Evolutionary conservation across 2,329 filamentous ascomycete genomes (phyloP).

Genomic region (Lasiodiplodia theobromae): DNA sequence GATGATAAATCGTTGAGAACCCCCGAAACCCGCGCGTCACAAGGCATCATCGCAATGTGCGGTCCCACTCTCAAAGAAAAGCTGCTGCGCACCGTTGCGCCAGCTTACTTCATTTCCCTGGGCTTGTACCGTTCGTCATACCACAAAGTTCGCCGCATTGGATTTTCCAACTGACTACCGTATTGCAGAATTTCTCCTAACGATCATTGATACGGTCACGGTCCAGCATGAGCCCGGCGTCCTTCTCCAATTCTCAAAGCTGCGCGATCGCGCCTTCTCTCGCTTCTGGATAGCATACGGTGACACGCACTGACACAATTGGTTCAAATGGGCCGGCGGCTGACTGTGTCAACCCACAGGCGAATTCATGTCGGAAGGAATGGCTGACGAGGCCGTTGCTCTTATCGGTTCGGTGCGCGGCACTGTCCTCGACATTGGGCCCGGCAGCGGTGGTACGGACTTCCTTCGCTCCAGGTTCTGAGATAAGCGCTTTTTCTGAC

Average conservation of each 20-base stretch:
- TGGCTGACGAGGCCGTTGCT: slow-evolving; percentile 41
- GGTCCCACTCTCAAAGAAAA: slow-evolving; percentile 23
- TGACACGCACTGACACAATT: slow-evolving; percentile 29
- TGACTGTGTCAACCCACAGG: slow-evolving; percentile 34
- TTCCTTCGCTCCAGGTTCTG: background rate
- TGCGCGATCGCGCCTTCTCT: slow-evolving; percentile 45
- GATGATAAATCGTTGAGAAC: background rate
- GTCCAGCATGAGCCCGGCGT: slow-evolving; percentile 38
- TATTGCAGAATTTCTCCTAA: slow-evolving; percentile 45
- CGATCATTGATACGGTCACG: slow-evolving; percentile 41
- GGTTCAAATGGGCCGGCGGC: slow-evolving; percentile 48
- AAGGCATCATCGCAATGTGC: background rate
- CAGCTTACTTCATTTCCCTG: slow-evolving; percentile 38
- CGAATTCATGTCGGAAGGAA: slow-evolving; percentile 45
- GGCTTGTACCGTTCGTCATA: slow-evolving; percentile 38
- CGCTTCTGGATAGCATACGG: slow-evolving; percentile 46
- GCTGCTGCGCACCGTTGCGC: slow-evolving; percentile 23
- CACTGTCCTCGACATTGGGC: slow-evolving; percentile 51
- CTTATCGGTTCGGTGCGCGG: slow-evolving; percentile 42
- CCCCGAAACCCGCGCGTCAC: background rate
- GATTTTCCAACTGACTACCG: slow-evolving; percentile 5
- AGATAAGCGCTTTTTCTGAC: background rate
- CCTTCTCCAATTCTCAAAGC: slow-evolving; percentile 40
- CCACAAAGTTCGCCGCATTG: background rate
- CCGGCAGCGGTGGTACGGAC: slow-evolving; percentile 54